These are phyloP conservation scores for Phytopythium cucurbitacearum DNA, from an alignment of 352 stramenopile species.

Conservation along the genomic window DNA sequence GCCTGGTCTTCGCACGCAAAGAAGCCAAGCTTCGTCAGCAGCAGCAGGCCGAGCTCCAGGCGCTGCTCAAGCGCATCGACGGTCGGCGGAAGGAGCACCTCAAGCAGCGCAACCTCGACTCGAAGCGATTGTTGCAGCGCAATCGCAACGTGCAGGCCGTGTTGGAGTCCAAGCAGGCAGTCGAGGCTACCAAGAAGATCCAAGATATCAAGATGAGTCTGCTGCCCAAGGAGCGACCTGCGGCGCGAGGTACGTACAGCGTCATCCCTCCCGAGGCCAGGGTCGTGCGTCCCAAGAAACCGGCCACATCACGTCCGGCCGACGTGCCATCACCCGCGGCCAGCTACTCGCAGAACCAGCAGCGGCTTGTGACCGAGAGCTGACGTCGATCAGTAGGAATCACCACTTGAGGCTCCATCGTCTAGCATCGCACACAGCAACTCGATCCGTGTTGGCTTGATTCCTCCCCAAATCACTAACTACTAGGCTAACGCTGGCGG, in stretches of 20 bases:
- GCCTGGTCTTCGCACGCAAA: constrained; percentile 77
- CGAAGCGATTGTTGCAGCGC: constrained; percentile 91
- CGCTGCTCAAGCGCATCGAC: constrained; percentile 93
- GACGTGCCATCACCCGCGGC: too few species aligned
- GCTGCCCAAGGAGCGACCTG: constrained; percentile 54
- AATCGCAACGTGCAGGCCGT: constrained; percentile 94
- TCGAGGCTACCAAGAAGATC: constrained; percentile 69
- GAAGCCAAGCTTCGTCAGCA: constrained; percentile 89
- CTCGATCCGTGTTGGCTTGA: too few species aligned
- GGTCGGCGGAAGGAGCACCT: constrained; percentile 91
- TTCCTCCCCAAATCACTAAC: too few species aligned
- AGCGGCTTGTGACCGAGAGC: too few species aligned
- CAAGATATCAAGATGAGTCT: constrained; percentile 82
- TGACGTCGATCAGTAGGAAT: too few species aligned
- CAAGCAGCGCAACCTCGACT: constrained; percentile 92
- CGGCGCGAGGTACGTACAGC: constrained; percentile 48
- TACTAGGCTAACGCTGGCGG: too few species aligned
- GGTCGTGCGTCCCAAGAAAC: constrained; percentile 70
- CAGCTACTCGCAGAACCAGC: too few species aligned
- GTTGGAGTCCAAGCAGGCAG: constrained; percentile 91
- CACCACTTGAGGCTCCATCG: too few species aligned
- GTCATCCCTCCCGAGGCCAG: constrained; percentile 74
- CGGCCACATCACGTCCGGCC: constrained; percentile 24
- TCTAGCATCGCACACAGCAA: too few species aligned
- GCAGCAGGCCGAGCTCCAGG: constrained; percentile 91